Percentiles rank a stretch among this genome's conserved stretches.
Conservation (phyloP, 176 grass and related monocot species). For the Lolium perenne region DNA sequence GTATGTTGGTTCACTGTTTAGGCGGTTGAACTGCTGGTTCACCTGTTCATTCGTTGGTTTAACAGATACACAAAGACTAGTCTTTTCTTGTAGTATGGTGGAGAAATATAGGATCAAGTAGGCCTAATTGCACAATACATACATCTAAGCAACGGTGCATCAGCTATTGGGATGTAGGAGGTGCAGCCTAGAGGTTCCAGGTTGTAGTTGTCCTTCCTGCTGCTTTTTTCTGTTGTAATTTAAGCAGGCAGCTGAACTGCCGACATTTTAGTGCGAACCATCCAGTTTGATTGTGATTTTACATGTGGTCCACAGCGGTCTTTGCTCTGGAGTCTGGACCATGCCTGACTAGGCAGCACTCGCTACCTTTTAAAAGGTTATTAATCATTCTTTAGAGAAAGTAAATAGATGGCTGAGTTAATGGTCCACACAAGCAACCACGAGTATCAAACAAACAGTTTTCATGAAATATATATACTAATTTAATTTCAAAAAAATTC, state of each 20-base stretch:
- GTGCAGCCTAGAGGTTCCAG: neutral
- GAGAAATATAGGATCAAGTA: neutral
- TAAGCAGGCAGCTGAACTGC: neutral
- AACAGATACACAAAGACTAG: neutral
- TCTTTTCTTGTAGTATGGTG: neutral
- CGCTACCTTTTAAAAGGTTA: neutral
- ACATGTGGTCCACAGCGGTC: neutral
- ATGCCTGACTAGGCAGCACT: neutral
- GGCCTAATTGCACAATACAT: neutral
- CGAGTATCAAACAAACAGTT: neutral
- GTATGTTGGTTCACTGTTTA: neutral
- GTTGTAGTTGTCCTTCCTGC: neutral
- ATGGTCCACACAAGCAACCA: neutral
- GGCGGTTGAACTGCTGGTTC: neutral
- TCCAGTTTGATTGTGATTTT: neutral
- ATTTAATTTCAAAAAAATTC: neutral
- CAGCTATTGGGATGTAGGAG: neutral
- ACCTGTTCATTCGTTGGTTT: neutral
- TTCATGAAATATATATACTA: neutral
- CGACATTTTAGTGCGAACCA: neutral
- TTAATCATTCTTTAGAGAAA: neutral
- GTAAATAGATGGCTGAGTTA: neutral
- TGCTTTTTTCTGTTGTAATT: neutral
- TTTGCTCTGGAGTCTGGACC: neutral
- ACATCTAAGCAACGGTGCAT: neutral